Percentiles rank a stretch among this genome's conserved stretches.
Conservation (phyloP, 495 filamentous ascomycete genomes). For the Rostrohypoxylon terebratum region DNA sequence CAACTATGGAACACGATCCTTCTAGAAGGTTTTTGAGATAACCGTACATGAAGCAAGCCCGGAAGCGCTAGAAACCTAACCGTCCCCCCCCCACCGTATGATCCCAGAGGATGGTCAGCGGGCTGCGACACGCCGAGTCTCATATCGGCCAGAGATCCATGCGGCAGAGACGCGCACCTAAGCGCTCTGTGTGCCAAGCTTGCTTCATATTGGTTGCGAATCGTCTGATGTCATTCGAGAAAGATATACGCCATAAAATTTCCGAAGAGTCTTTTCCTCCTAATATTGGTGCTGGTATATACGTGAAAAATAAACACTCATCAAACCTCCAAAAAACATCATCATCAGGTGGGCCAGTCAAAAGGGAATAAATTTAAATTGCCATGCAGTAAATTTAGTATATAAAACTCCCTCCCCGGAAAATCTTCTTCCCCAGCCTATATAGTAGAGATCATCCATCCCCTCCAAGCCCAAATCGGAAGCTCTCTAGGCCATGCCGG, state of each 20-base stretch:
- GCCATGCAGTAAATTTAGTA: slow-evolving; percentile 44
- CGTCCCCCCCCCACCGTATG: not conserved
- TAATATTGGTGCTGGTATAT: not conserved
- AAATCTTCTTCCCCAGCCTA: slow-evolving; percentile 41
- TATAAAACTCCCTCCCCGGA: slow-evolving; percentile 31
- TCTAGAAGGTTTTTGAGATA: not conserved
- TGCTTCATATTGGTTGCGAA: not conserved
- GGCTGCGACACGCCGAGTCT: slow-evolving; percentile 38
- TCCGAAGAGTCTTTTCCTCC: not conserved
- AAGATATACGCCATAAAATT: not conserved
- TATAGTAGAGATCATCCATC: slow-evolving; percentile 33
- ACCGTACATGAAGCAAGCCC: not conserved
- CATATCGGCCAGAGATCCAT: slow-evolving; percentile 32
- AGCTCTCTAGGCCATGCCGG: slow-evolving; percentile 22
- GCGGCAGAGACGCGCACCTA: slow-evolving; percentile 3
- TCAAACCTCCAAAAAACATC: not conserved
- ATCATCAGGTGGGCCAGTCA: slow-evolving; percentile 1
- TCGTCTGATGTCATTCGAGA: slow-evolving; percentile 37
- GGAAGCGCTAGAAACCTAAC: slow-evolving; percentile 1
- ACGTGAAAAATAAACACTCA: not conserved
- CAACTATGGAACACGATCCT: not conserved
- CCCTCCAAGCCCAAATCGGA: slow-evolving; percentile 24
- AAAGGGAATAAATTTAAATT: slow-evolving; percentile 38
- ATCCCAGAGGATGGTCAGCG: slow-evolving; percentile 8
- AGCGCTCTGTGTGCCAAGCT: slow-evolving; percentile 17